A percentile compares a stretch with the other conserved stretches of the same genome.
Evolutionary conservation across 768 basidiomycete genomes (phyloP).

Genomic region (Termitomyces sp.): DNA sequence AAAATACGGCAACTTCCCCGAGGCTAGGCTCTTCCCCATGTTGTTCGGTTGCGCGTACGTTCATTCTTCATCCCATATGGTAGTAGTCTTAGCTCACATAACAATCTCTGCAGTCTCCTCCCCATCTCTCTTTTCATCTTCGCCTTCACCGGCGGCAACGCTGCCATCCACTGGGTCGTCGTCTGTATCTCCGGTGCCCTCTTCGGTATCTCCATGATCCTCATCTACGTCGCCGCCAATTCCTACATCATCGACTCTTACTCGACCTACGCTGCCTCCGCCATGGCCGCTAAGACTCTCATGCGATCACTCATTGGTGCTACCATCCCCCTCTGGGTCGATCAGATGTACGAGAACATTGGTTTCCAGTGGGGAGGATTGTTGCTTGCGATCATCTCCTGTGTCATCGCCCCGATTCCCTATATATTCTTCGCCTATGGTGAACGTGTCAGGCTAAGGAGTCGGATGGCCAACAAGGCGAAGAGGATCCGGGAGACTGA

Average conservation of each 20-base stretch:
- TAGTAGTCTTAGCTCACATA: neutral
- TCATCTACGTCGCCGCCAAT: slow-evolving; percentile 37
- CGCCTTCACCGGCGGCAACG: slow-evolving; percentile 36
- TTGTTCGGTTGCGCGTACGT: slow-evolving; percentile 32
- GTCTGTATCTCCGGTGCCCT: slow-evolving; percentile 28
- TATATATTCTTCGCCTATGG: slow-evolving; percentile 37
- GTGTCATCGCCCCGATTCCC: slow-evolving; percentile 30
- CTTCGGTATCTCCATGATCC: slow-evolving; percentile 36
- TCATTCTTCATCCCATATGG: neutral
- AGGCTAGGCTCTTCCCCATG: slow-evolving; percentile 37
- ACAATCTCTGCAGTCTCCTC: slow-evolving; percentile 17
- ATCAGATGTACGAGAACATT: slow-evolving; percentile 36
- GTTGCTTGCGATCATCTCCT: slow-evolving; percentile 26
- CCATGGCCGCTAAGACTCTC: slow-evolving; percentile 40
- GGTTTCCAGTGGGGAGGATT: slow-evolving; percentile 34
- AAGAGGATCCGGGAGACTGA: slow-evolving; percentile 1
- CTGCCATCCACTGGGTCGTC: slow-evolving; percentile 31
- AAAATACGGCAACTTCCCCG: slow-evolving; percentile 31
- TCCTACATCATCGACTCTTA: slow-evolving; percentile 41
- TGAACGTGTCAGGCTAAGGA: slow-evolving; percentile 28
- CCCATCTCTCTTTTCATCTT: slow-evolving; percentile 37
- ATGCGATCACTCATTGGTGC: slow-evolving; percentile 32
- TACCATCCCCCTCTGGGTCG: slow-evolving; percentile 32
- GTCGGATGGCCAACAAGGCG: slow-evolving; percentile 5
- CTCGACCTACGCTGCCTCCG: slow-evolving; percentile 34